Evolutionary conservation across 2,329 filamentous ascomycete species (phyloP), one percentile per base, ranked within the genome.

Genomic region (Aureobasidium sp.): DNA sequence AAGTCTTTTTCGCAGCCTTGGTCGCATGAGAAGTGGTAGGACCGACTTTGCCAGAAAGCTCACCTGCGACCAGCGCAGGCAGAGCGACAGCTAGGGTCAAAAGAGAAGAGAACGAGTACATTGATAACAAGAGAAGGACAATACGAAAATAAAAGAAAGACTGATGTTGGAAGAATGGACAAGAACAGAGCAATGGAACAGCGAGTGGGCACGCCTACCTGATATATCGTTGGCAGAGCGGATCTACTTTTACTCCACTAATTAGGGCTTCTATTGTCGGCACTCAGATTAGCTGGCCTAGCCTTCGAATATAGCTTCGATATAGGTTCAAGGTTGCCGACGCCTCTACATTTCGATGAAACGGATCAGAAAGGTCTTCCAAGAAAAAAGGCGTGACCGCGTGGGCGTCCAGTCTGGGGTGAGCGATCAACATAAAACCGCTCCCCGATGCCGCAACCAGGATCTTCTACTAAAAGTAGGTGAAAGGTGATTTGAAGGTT

Each of bases 1-100:
- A 83, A 11, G 75, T 76, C 65, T 79, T 79, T 49, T 70, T 73
- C n/a, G 73, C 73, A 43, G 69, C 71, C 67, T 83, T 83, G 19
- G 67, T 64, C 1, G 69, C 70, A 49, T 70, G 68, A 4, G 70
- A 71, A 3, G 77, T 80, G 43, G 73, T 67, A 9, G 77, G 77
- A n/a, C 77, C 77, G 17, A 79, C 76, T 7, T 66, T 67, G 57
- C 75, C 75, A 6, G 71, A 70, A 29, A 79, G 70, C 49, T 69
- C 68, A 40, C 65, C 68, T 58, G 62, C 66, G 60, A 66, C 65
- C 67, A 67, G 68, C 64, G 68, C 65, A 62, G 65, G 61, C 15
- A 69, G 61, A 23, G 67, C 59, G 23, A 65, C 51, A 8, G 70
- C 61, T 13, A 64, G 59, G 9, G 67, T 59, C 17, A 67, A 27